Percentiles rank a stretch among this genome's conserved stretches.
Evolutionary conservation across 2,329 filamentous ascomycete species (phyloP).

Genomic region (Chrysoporthe austroafricana): DNA sequence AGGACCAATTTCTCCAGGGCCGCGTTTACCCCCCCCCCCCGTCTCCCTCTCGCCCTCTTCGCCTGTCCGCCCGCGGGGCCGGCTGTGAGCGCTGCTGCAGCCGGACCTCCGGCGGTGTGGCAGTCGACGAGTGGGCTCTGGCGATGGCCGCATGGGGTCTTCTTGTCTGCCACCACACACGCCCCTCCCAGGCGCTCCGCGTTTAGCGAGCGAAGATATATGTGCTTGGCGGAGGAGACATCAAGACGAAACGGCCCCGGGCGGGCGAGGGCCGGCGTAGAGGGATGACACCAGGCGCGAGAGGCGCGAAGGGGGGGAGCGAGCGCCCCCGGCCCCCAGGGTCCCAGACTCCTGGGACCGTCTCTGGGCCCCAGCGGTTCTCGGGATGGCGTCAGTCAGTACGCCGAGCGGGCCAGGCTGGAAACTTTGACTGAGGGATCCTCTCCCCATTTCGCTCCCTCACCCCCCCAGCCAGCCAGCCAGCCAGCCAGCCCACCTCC

Average conservation of each 20-base stretch:
- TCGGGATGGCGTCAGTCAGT: conserved; percentile 5
- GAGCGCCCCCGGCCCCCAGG: not conserved
- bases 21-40: too few species aligned
- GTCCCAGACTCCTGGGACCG: not conserved
- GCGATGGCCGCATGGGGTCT: too few species aligned
- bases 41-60: too few species aligned
- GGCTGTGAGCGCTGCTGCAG: too few species aligned
- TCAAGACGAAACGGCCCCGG: not conserved
- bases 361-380: not conserved
- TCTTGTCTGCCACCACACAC: too few species aligned
- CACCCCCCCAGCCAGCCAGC: too few species aligned
- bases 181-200: not conserved
- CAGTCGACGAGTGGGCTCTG: too few species aligned
- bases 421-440: not conserved
- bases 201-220: not conserved
- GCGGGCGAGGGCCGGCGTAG: not conserved
- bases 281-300: not conserved
- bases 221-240: not conserved
- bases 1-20: too few species aligned
- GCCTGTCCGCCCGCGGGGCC: too few species aligned
- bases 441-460: too few species aligned
- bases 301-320: not conserved
- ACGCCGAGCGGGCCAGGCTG: not conserved
- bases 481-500: too few species aligned
- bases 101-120: too few species aligned